These are phyloP conservation scores for Chaetomidium leptoderma DNA, from an alignment of 495 filamentous ascomycete genomes.

Conservation along the genomic window DNA sequence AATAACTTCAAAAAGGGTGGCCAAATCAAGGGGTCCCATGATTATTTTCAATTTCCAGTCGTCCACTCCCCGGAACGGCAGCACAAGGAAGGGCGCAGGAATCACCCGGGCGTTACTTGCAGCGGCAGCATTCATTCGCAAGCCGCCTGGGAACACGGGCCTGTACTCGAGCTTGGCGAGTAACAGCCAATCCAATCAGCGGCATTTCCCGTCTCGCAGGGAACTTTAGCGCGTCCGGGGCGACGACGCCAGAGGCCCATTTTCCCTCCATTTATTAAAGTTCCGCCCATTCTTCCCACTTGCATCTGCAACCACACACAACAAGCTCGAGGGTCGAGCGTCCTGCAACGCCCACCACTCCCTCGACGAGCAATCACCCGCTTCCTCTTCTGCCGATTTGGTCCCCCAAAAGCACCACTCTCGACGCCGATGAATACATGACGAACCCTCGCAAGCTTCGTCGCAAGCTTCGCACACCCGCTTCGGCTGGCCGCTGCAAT, in stretches of 20 bases:
- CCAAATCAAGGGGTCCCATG: too few species aligned
- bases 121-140: too few species aligned
- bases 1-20: too few species aligned
- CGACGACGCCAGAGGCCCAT: slow-evolving; percentile 14
- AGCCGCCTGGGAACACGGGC: neutral
- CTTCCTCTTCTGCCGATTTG: neutral
- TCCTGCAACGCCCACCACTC: neutral
- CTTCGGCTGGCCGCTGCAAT: slow-evolving; percentile 32
- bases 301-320: slow-evolving; percentile 17
- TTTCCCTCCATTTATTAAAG: slow-evolving; percentile 20
- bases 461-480: slow-evolving; percentile 20
- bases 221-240: slow-evolving; percentile 2
- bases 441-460: slow-evolving; percentile 14
- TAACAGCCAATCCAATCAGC: slow-evolving; percentile 21
- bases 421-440: slow-evolving; percentile 26
- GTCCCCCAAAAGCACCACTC: too few species aligned
- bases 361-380: slow-evolving; percentile 2
- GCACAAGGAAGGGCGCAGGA: too few species aligned
- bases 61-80: too few species aligned
- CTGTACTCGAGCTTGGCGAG: neutral
- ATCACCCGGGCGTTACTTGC: too few species aligned
- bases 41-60: too few species aligned
- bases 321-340: neutral
- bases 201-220: slow-evolving; percentile 6
- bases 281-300: slow-evolving; percentile 10